Evolutionary conservation across 192 early-diverging fungal species (phyloP).

Genomic region (Coemansia sp.): DNA sequence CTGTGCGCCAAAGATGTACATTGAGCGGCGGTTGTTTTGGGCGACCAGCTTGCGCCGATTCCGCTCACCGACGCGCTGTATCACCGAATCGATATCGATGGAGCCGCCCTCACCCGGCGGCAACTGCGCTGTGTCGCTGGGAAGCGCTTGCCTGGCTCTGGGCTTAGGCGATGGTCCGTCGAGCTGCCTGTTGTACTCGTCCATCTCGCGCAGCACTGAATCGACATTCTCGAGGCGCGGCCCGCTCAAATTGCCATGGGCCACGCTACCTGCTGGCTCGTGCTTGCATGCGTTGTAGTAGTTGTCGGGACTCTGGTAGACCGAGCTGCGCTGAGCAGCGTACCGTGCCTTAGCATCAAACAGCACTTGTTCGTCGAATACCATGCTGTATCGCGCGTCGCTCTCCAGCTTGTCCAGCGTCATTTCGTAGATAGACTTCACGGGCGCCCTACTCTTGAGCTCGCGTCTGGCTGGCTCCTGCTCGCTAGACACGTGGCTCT

Average conservation of each 20-base stretch:
- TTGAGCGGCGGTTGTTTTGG: constrained; percentile 53
- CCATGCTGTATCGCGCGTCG: constrained; percentile 37
- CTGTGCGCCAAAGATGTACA: constrained; percentile 32
- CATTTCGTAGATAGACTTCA: constrained; percentile 43
- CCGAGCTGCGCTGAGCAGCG: constrained; percentile 48
- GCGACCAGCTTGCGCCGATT: constrained; percentile 46
- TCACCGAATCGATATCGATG: constrained; percentile 38
- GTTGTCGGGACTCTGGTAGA: constrained; percentile 45
- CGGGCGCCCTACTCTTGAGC: constrained; percentile 6
- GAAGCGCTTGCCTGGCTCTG: not conserved
- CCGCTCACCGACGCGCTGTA: constrained; percentile 36
- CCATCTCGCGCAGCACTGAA: constrained; percentile 19
- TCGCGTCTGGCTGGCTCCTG: not conserved
- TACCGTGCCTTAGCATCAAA: constrained; percentile 52
- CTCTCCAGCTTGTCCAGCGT: constrained; percentile 54
- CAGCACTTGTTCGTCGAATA: constrained; percentile 43
- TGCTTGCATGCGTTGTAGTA: constrained; percentile 6
- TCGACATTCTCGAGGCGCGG: constrained; percentile 8
- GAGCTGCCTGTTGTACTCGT: constrained; percentile 12
- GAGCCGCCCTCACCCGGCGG: constrained; percentile 3
- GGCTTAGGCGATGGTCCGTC: not conserved
- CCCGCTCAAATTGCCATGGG: constrained; percentile 18
- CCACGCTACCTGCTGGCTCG: not conserved
- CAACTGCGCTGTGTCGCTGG: not conserved
- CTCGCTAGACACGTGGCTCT: not conserved